phyloP scores from a whole-genome alignment of 1,139 yeast species.

The Geotrichum phurueaensis region DNA sequence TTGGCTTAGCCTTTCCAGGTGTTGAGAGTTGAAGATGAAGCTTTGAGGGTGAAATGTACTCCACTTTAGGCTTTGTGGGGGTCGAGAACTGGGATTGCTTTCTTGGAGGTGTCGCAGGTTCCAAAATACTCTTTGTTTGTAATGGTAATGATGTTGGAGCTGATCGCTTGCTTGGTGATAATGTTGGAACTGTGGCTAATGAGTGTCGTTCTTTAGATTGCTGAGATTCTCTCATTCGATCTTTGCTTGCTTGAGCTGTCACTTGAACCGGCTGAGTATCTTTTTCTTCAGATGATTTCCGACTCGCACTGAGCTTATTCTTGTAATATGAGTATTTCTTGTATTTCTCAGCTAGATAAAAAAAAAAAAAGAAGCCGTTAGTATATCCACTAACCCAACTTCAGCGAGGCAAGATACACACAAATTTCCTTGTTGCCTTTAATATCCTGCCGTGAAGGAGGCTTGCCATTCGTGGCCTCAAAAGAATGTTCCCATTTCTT shows the following conservation, averaged over 20 bases:
- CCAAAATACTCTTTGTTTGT: neutral
- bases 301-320: neutral
- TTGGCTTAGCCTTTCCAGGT: neutral
- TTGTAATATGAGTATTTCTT: conserved; percentile 35
- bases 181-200: neutral
- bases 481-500: conserved; percentile 62
- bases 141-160: neutral
- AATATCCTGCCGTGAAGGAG: conserved; percentile 52
- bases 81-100: neutral
- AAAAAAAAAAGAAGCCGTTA: neutral
- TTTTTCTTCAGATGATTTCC: neutral
- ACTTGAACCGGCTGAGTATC: neutral
- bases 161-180: neutral
- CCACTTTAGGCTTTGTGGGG: neutral
- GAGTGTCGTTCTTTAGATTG: neutral
- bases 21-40: neutral
- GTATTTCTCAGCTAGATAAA: conserved; percentile 32
- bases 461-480: conserved; percentile 39
- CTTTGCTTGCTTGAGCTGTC: conserved; percentile 10
- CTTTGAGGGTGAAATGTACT: neutral
- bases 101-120: neutral
- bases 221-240: neutral
- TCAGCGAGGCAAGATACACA: conserved; percentile 11
- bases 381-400: neutral
- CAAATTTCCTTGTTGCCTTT: conserved; percentile 43